Conservation (phyloP, 352 stramenopile genomes). For the Globisporangium echinulatum region DNA sequence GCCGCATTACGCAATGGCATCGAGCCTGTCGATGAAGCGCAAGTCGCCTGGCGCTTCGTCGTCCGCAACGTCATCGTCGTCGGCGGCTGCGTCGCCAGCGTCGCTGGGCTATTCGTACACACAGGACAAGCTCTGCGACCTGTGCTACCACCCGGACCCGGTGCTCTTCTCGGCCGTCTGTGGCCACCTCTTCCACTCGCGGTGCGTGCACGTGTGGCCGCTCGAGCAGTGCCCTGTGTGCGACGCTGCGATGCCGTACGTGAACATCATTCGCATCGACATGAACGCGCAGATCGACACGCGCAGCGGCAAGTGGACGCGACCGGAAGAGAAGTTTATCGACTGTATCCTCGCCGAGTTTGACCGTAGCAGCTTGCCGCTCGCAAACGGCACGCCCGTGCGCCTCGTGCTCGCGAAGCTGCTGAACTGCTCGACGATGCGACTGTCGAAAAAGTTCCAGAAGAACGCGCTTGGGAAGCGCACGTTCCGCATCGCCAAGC, state of each 20-base stretch:
- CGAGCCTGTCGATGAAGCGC: slow-evolving; percentile 28
- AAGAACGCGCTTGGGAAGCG: slow-evolving; percentile 84
- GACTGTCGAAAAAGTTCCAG: slow-evolving; percentile 86
- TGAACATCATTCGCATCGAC: slow-evolving; percentile 63
- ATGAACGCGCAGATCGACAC: slow-evolving; percentile 67
- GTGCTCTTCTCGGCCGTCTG: slow-evolving; percentile 66
- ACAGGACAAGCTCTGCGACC: slow-evolving; percentile 52
- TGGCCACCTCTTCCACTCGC: slow-evolving; percentile 82
- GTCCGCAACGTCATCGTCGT: slow-evolving; percentile 2
- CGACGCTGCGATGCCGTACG: slow-evolving; percentile 38
- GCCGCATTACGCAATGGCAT: slow-evolving; percentile 15
- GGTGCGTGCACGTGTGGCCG: slow-evolving; percentile 77
- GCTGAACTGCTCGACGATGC: slow-evolving; percentile 88
- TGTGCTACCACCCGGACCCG: slow-evolving; percentile 76
- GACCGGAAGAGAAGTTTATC: slow-evolving; percentile 82
- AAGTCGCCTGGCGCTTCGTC: slow-evolving; percentile 18
- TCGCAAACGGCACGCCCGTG: slow-evolving; percentile 80
- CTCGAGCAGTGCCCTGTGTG: slow-evolving; percentile 60
- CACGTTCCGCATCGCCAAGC: slow-evolving; percentile 77
- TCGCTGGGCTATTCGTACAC: slow-evolving; percentile 1
- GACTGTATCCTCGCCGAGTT: slow-evolving; percentile 80
- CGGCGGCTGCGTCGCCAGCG: slow-evolving; percentile 4
- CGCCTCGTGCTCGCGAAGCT: slow-evolving; percentile 77
- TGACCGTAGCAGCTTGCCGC: slow-evolving; percentile 59
- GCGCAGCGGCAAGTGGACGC: slow-evolving; percentile 82